Base-by-base conservation (phyloP, 2,329 filamentous ascomycete genomes). In the Annulohypoxylon truncatum region DNA sequence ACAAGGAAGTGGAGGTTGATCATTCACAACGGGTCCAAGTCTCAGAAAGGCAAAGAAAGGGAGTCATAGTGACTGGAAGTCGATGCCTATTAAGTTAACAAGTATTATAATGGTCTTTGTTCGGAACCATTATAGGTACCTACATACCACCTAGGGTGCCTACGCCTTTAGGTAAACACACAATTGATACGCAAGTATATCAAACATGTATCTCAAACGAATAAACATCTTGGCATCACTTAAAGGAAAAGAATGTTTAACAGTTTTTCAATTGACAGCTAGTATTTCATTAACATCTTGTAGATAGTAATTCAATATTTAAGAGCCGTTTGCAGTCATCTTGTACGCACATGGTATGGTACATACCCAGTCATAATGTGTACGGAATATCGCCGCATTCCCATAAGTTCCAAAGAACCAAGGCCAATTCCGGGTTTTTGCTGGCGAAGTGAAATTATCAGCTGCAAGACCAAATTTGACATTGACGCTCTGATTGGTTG, bases 361-460 rank as follows among this genome's bases (percentile, higher is more conserved):
- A n/a, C 12, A 1, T 60, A 18, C n/a, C n/a, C n/a, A 20, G 52
- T 29, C 31, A 55, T 55, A 28, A 9, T 28, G 28, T 52, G 40
- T 55, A 57, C 51, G 48, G 46, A 60, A 56, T 57, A 68, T 50
- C 62, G 66, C 66, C 62, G 63, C 66, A 64, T 64, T 64, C 61
- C 31, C 53, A 61, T 44, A 57, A 67, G 48, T 60, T 63, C 52
- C 35, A 42, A 42, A 20, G 9, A n/a, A n/a, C 38, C 62, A 66
- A 38, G 15, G 31, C 65, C 65, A 68, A 59, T 64, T 68, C 66
- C 62, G 62, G 68, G 62, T 66, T 68, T 48, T 44, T 61, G 59
- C 68, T 72, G 70, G 71, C 58, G 68, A 56, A 61, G 52, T 69
- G 62, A 70, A 68, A 73, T 72, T 72, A 69, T 72, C 68, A 71